Base-by-base conservation (phyloP, 2,329 filamentous ascomycete species). In the Cladosporium sp. region DNA sequence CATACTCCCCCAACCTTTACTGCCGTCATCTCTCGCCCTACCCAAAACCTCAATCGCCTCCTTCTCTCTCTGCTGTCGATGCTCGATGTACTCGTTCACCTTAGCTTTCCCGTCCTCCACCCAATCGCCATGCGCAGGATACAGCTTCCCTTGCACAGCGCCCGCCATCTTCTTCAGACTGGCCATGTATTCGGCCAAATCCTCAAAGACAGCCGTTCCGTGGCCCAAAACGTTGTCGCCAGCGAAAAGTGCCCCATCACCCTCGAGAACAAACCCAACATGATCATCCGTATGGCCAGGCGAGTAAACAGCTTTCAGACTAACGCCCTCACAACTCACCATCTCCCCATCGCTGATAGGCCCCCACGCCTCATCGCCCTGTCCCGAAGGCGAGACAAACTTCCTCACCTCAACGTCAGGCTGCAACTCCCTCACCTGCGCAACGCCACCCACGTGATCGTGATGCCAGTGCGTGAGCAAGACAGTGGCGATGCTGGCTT, bases 391-490 rank as follows among this genome's bases (percentile, higher is more conserved):
- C 12, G 28, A 34, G 15, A 43, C 56, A 28, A 45, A 43, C 72
- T 94, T 93, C 75, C 86, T 84, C 39, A 94, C 74, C 20, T 77
- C 77, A 6, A 82, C 85, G 17, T 80, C 70, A 0, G 89, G 88
- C n/a, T 80, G 89, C 22, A 88, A 70, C 14, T 76, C 73, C 17
- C 86, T 76, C 1, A 97, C 78, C 66, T 95, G 86, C 2, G 76
- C 71, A 22, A 97, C 82, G 7, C 94, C 94, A 22, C 86, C 84
- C 6, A 87, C 82, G 70, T 99, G 94, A 70, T 99, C 94, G 42
- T 78, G 83, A 70, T 99, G 94, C 91, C 92, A 96, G 73, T 99
- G 94, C 0, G 92, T 95, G 51, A 99, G 79, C 20, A 99, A 79
- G 0, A 87, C 86, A 17, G 80, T 77, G n/a, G 84, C 79, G 22